Conservation (phyloP, 2,329 filamentous ascomycete genomes). For the Dactylella cylindrospora region DNA sequence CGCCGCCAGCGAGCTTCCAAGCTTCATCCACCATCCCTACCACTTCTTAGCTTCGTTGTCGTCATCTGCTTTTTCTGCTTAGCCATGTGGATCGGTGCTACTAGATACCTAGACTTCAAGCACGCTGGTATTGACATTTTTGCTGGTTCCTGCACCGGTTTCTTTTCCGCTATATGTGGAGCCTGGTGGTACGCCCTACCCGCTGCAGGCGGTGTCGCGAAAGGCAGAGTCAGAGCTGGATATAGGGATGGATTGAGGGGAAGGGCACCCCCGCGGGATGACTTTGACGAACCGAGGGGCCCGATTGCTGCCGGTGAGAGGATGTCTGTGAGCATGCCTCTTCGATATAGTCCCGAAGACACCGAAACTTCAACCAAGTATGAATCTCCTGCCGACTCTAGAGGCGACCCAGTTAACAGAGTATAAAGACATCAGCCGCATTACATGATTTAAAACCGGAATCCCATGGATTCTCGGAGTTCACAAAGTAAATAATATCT, state of each 20-base stretch:
- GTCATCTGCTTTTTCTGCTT: slow-evolving; percentile 40
- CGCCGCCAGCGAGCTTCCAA: slow-evolving; percentile 4
- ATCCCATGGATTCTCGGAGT: not conserved
- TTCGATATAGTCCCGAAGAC: not conserved
- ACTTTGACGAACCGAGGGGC: slow-evolving; percentile 21
- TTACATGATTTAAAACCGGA: not conserved
- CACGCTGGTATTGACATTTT: slow-evolving; percentile 41
- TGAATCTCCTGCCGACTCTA: not conserved
- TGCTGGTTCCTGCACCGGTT: slow-evolving; percentile 22
- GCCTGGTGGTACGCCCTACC: slow-evolving; percentile 44
- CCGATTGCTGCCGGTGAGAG: slow-evolving; percentile 22
- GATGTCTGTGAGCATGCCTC: slow-evolving; percentile 8
- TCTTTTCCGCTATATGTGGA: slow-evolving; percentile 31
- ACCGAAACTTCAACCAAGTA: not conserved
- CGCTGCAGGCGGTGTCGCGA: slow-evolving; percentile 33
- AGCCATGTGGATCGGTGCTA: slow-evolving; percentile 36
- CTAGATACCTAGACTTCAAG: slow-evolving; percentile 36
- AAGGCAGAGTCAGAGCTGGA: slow-evolving; percentile 30
- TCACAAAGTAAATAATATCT: no score
- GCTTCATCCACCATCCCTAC: slow-evolving; percentile 37
- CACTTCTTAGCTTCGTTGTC: slow-evolving; percentile 28
- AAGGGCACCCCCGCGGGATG: not conserved
- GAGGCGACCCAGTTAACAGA: not conserved
- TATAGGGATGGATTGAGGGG: slow-evolving; percentile 15
- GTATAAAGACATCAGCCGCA: not conserved